Conservation (phyloP, 31 red algal species). For the Porphyra umbilicalis region DNA sequence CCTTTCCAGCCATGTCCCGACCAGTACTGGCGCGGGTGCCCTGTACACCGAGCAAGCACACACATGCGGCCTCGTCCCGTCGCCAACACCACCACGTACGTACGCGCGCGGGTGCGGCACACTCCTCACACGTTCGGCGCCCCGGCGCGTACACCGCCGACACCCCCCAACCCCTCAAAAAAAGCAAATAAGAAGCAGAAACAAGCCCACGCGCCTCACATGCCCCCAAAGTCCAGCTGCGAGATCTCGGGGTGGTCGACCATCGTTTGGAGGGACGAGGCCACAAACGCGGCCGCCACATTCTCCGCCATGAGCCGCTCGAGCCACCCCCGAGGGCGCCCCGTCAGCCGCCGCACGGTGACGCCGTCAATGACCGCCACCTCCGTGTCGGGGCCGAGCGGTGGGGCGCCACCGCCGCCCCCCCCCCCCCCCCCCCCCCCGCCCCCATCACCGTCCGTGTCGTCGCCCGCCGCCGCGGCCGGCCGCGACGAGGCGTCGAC, state of each 20-base stretch:
- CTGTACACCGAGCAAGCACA: too few relatives aligned
- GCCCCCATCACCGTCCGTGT: not conserved
- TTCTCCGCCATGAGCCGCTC: not conserved
- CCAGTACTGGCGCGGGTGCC: too few relatives aligned
- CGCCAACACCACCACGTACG: too few relatives aligned
- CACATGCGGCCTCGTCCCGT: too few relatives aligned
- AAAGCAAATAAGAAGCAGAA: not conserved
- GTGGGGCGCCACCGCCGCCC: not conserved
- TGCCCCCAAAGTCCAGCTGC: not conserved
- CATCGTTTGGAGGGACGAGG: not conserved
- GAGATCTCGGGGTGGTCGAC: not conserved
- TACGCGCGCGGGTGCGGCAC: too few relatives aligned
- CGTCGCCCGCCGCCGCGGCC: not conserved
- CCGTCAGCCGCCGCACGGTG: not conserved
- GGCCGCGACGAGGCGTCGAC: not conserved
- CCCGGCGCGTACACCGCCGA: too few relatives aligned
- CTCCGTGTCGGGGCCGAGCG: not conserved
- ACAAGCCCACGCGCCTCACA: not conserved
- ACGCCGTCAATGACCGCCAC: not conserved
- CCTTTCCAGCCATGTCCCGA: too few relatives aligned
- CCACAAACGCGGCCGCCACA: not conserved
- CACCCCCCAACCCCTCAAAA: too few relatives aligned
- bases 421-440: not conserved
- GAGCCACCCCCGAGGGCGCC: not conserved
- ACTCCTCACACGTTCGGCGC: too few relatives aligned